These are phyloP conservation scores for Epichloe scottii DNA, from an alignment of 2,329 filamentous ascomycete species.

Conservation along the genomic window DNA sequence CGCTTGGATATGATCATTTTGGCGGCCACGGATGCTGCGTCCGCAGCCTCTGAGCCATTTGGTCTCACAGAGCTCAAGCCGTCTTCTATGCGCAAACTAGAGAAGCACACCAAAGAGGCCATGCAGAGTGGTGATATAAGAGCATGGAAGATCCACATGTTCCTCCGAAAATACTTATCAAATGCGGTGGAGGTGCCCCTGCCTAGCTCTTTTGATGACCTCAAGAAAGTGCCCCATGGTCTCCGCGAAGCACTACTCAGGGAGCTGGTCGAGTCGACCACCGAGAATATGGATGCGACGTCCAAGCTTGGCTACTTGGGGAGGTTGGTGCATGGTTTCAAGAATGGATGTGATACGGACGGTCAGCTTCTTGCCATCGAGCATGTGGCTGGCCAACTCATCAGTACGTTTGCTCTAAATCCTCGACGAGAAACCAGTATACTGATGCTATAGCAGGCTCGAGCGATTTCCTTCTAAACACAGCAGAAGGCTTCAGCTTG, in stretches of 20 bases:
- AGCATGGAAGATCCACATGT: conserved; percentile 34
- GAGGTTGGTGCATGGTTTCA: conserved; percentile 22
- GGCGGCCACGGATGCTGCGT: conserved; percentile 21
- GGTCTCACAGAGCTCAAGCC: conserved; percentile 15
- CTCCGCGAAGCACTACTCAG: conserved; percentile 20
- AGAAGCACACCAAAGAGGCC: conserved; percentile 20
- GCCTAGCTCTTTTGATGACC: conserved; percentile 20
- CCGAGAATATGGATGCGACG: conserved; percentile 18
- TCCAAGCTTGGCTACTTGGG: conserved; percentile 27
- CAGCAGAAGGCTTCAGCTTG: conserved; percentile 22
- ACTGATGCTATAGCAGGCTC: conserved; percentile 14
- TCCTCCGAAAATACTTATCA: conserved; percentile 27
- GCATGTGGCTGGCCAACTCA: conserved; percentile 27
- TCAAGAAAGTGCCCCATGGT: conserved; percentile 16
- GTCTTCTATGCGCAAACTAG: conserved; percentile 22
- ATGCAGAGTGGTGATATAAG: conserved; percentile 23
- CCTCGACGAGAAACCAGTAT: conserved; percentile 1
- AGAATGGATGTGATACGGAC: conserved; percentile 18
- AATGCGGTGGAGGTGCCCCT: conserved; percentile 18
- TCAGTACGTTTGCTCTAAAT: conserved; percentile 17
- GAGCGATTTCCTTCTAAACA: conserved; percentile 15
- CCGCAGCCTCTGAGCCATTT: conserved; percentile 12
- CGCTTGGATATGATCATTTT: conserved; percentile 17
- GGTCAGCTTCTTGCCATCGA: conserved; percentile 33
- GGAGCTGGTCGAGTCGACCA: conserved; percentile 20